phyloP scores from a whole-genome alignment of 1,284 basidiomycete species.

The Salmacisia buchloeana region DNA sequence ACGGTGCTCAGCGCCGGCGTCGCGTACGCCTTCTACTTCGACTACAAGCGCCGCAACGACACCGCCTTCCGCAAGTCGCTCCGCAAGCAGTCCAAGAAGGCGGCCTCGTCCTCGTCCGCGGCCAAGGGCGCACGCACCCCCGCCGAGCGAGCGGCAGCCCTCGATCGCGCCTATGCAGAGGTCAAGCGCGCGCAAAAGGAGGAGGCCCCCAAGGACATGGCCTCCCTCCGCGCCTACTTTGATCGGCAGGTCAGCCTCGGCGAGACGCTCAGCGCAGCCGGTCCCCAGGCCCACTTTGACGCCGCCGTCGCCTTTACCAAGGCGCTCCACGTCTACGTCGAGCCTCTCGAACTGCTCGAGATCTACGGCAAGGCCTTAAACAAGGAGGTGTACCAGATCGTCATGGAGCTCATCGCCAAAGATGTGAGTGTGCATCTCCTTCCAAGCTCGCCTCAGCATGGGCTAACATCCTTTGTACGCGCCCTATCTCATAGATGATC shows the following conservation, averaged over 20 bases:
- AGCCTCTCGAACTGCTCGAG: conserved; percentile 71
- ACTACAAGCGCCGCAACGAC: conserved; percentile 87
- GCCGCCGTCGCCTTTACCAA: conserved; percentile 88
- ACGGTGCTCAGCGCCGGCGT: conserved; percentile 35
- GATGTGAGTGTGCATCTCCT: conserved; percentile 63
- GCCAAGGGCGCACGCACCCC: conserved; percentile 40
- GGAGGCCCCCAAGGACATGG: conserved; percentile 32
- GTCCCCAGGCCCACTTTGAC: conserved; percentile 55
- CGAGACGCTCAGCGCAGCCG: conserved; percentile 74
- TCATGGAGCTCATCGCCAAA: conserved; percentile 80
- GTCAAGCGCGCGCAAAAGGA: conserved; percentile 19
- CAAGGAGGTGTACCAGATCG: conserved; percentile 76
- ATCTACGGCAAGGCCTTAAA: conserved; percentile 89
- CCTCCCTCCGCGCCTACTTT: conserved; percentile 64
- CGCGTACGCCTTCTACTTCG: conserved; percentile 68
- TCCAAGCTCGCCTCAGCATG: not conserved
- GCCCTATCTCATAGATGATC: not conserved
- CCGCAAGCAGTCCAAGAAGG: conserved; percentile 62
- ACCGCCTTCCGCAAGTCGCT: conserved; percentile 79
- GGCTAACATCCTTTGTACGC: too few relatives aligned
- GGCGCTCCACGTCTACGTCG: conserved; percentile 87
- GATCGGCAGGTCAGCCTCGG: conserved; percentile 81
- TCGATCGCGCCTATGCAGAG: not conserved
- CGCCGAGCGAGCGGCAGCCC: conserved; percentile 48
- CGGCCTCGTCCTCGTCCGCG: conserved; percentile 27